phyloP scores from a whole-genome alignment of 345 rosid species.

The Rubroshorea leprosula region DNA sequence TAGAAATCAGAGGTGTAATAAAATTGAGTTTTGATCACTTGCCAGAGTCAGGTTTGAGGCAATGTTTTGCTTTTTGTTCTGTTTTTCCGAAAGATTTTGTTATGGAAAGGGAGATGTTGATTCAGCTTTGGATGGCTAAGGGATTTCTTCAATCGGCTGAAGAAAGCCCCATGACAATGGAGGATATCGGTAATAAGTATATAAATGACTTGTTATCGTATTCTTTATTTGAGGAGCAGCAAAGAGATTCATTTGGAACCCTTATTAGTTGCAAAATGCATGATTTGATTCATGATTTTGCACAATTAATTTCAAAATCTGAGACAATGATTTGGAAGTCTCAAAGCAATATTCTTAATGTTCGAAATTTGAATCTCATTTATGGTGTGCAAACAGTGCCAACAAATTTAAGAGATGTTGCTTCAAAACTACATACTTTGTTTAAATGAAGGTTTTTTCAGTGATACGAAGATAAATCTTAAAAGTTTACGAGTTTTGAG shows the following conservation, averaged over 20 bases:
- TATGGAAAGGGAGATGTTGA: constrained; percentile 2
- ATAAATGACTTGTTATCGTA: constrained; percentile 13
- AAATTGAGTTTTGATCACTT: too few species aligned
- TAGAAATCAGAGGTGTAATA: too few species aligned
- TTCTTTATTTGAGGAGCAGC: constrained; percentile 23
- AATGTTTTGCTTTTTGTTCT: too few species aligned
- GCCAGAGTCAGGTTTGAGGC: too few species aligned
- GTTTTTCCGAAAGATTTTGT: too few species aligned
- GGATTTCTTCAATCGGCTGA: background rate
- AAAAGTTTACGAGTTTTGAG: constrained; percentile 13
- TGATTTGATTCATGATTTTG: constrained; percentile 23
- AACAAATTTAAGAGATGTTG: background rate
- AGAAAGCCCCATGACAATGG: background rate
- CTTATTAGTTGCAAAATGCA: constrained; percentile 20
- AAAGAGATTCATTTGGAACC: constrained; percentile 1
- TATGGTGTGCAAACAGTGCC: background rate
- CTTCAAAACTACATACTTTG: constrained; percentile 6
- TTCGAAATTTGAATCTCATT: constrained; percentile 1
- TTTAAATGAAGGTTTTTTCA: background rate
- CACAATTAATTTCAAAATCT: constrained; percentile 10
- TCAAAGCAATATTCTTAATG: background rate
- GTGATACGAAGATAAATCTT: background rate
- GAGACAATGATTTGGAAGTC: background rate
- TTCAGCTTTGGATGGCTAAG: constrained; percentile 12
- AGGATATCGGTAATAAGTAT: constrained; percentile 15